Percentiles rank a stretch among this genome's conserved stretches.
Conservation (phyloP, 2,329 filamentous ascomycete genomes). For the Periconia digitata region DNA sequence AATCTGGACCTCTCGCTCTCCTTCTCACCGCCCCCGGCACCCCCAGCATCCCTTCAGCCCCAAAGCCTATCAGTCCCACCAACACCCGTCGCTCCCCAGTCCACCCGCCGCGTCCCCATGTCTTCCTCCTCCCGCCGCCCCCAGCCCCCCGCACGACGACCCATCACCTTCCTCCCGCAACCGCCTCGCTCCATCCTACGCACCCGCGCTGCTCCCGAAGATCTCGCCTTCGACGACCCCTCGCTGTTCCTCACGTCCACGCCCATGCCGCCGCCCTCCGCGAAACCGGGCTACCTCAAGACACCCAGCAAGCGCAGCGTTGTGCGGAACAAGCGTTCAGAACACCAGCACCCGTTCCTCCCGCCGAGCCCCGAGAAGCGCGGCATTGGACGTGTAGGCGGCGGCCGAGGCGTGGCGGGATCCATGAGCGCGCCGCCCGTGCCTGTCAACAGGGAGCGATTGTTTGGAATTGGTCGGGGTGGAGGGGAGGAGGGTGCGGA, state of each 20-base stretch:
- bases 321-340: constrained; percentile 35
- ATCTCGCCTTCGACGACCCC: constrained; percentile 15
- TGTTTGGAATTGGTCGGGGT: constrained; percentile 2
- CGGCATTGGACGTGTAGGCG: neutral
- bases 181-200: constrained; percentile 7
- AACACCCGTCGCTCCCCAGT: constrained; percentile 1
- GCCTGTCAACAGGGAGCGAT: constrained; percentile 4
- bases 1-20: constrained; percentile 35
- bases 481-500: too few relatives aligned
- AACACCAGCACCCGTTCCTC: constrained; percentile 17
- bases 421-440: constrained; percentile 35
- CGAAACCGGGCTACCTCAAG: constrained; percentile 46
- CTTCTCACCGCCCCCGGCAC: too few relatives aligned
- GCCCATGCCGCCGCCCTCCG: constrained; percentile 17
- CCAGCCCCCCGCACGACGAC: constrained; percentile 14
- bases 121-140: constrained; percentile 6
- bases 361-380: constrained; percentile 28
- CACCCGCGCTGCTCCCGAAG: constrained; percentile 15
- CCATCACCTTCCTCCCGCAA: constrained; percentile 7
- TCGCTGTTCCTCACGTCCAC: constrained; percentile 32
- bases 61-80: neutral
- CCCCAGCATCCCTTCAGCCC: too few relatives aligned
- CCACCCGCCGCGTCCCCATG: constrained; percentile 12
- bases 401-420: constrained; percentile 12
- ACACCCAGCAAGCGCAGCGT: constrained; percentile 49